Base-by-base conservation (phyloP, 495 filamentous ascomycete genomes). In the Rhizodiscina lignyota region DNA sequence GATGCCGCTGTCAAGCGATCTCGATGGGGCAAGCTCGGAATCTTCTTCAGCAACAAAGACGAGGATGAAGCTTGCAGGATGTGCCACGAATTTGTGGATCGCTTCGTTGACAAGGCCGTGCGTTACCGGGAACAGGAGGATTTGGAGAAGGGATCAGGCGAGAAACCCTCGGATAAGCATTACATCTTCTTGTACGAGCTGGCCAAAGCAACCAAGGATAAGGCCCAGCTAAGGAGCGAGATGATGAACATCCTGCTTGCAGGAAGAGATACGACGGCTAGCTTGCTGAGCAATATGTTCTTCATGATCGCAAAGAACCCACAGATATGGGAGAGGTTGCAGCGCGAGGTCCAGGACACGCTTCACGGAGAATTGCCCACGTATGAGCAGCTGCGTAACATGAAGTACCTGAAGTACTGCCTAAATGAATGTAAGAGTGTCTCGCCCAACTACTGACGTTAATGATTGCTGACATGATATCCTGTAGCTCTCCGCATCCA, bases 61-160 rank as follows among this genome's bases (percentile, higher is more conserved):
- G 45, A 47, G 28, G 44, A 48, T 13, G 45, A 48, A 54, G 67
- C 37, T 51, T 55, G 31, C 36, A 41, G 13, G 50, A 59, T 62
- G 35, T 59, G 69, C 32, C 66, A 74, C 30, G 59, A 50, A 26
- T 63, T 73, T 37, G 65, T 72, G 2, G 53, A 63, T 28, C 42
- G 50, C 26, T 61, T 51, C 32, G 55, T 62, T 18, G 42, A 51
- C 10, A 40, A 56, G n/a, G 51, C 50, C 29, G 45, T 51, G 3
- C 22, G 24, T 3, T 46, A 38, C 30, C 32, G 42, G 10, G 30
- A 42, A 21, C 18, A 28, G 17, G 13, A 17, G 4, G 46, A 49
- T 18, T 12, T 37, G 6, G 47, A 48, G 28, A 28, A 32, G 12
- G 36, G 18, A 5, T 40, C 38, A 5, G 31, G 15, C 3, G 20